Base-by-base conservation (phyloP, 2,329 filamentous ascomycete genomes). In the Colletotrichum cordylinicola region DNA sequence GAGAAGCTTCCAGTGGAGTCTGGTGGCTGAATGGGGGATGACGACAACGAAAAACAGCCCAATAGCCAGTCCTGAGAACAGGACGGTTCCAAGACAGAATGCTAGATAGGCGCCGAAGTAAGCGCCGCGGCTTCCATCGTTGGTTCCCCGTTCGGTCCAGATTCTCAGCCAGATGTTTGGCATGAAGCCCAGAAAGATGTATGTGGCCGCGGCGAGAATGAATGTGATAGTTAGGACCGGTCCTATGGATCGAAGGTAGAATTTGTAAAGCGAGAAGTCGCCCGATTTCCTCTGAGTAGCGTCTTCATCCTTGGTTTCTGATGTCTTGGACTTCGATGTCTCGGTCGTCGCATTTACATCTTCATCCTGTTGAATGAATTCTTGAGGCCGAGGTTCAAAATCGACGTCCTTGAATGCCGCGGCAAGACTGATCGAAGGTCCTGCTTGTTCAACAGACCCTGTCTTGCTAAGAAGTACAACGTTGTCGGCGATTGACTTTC, bases 111-210 rank as follows among this genome's bases (percentile, higher is more conserved):
- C 66, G 1, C 55, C 71, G 6, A 69, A 73, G 65, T 73, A 73
- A 10, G 61, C 52, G n/a, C 62, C 70, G 27, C 66, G 66, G 21
- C 37, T 62, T 8, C 18, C 31, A 21, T 62, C 33, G 7, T 56
- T 55, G 21, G 43, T 69, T 9, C 76, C 76, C 7, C 56, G 39
- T 15, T 77, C 75, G 9, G 73, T 72, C 75, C 75, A 77, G 2
- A 68, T 43, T 55, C 66, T 55, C 15, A 77, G 61, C 67, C 62
- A 77, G 4, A 75, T n/a, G 24, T 55, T 33, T 13, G 73, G 75
- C 75, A 70, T 66, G 21, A 64, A 56, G 24, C 74, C 75, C 9
- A 76, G 15, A 13, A 55, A 67, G n/a, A 61, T 58, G 65, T 75
- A 62, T 13, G 43, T 27, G 24, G 70, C 62, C 5, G 61, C 66